A percentile compares a stretch with the other conserved stretches of the same genome.
Evolutionary conservation across 2,329 filamentous ascomycete species (phyloP).

Genomic region (Didymella pinodella): DNA sequence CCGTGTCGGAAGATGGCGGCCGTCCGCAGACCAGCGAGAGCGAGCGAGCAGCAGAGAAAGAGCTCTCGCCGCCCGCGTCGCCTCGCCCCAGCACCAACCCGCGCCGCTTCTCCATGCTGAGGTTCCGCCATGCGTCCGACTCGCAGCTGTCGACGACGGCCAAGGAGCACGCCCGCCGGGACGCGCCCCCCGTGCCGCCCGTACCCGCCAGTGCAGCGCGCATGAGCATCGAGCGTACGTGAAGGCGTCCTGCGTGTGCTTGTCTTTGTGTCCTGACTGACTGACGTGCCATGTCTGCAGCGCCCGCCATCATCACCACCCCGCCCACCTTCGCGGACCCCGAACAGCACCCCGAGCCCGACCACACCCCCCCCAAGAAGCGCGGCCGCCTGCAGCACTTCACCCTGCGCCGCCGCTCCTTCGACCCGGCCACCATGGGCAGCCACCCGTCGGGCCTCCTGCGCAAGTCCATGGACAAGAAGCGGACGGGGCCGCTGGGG

Average conservation of each 20-base stretch:
- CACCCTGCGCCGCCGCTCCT: constrained; percentile 46
- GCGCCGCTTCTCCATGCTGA: constrained; percentile 72
- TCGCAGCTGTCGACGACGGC: constrained; percentile 81
- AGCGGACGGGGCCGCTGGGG: constrained; percentile 36
- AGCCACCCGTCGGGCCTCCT: constrained; percentile 38
- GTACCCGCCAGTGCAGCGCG: constrained; percentile 36
- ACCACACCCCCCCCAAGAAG: constrained; percentile 31
- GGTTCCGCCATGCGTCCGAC: constrained; percentile 91
- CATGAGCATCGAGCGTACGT: constrained; percentile 9
- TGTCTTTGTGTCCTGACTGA: constrained; percentile 35
- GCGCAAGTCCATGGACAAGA: constrained; percentile 50
- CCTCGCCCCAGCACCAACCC: constrained; percentile 48
- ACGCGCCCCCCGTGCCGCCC: constrained; percentile 46
- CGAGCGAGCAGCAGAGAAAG: too few species aligned
- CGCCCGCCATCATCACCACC: constrained; percentile 85
- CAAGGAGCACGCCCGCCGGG: constrained; percentile 69
- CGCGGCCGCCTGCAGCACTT: constrained; percentile 49
- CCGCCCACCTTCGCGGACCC: constrained; percentile 72
- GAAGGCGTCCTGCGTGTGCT: background rate
- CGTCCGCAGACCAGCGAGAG: constrained; percentile 41
- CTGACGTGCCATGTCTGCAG: constrained; percentile 29
- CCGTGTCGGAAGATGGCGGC: constrained; percentile 47
- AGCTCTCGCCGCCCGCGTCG: constrained; percentile 25
- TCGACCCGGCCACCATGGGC: constrained; percentile 45
- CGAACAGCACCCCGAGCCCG: constrained; percentile 9